A percentile compares a stretch with the other conserved stretches of the same genome.
phyloP scores from a whole-genome alignment of 2,329 filamentous ascomycete species.

The Septoria petroselini region DNA sequence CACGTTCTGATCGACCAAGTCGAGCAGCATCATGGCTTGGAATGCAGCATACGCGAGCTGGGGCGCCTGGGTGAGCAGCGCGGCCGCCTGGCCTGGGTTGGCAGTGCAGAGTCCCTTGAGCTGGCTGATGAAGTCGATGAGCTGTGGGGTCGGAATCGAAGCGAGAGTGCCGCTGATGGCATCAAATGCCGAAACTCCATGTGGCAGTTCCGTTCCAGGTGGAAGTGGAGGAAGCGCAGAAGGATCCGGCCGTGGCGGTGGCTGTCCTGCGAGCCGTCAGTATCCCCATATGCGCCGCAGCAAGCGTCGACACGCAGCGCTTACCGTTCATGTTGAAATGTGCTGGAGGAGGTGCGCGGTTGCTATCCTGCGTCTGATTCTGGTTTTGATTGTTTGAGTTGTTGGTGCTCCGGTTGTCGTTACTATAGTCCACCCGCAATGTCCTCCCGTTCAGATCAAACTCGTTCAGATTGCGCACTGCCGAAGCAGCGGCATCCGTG shows the following conservation, averaged over 20 bases:
- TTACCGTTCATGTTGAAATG: conserved; percentile 44
- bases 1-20: conserved; percentile 80
- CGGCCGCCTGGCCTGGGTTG: conserved; percentile 78
- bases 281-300: background rate
- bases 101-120: conserved; percentile 86
- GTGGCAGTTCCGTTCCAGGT: conserved; percentile 76
- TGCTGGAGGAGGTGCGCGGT: conserved; percentile 40
- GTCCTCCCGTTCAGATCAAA: conserved; percentile 93
- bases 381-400: conserved; percentile 20
- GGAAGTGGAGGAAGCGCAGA: conserved; percentile 73
- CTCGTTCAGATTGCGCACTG: conserved; percentile 92
- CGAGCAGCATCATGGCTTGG: conserved; percentile 88
- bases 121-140: conserved; percentile 88
- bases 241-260: conserved; percentile 39
- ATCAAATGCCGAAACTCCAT: conserved; percentile 79
- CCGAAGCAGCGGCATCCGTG: conserved; percentile 84
- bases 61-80: conserved; percentile 82
- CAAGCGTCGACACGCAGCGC: background rate
- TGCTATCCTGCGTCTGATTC: conserved; percentile 16
- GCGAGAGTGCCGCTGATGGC: conserved; percentile 89
- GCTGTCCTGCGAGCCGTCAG: background rate
- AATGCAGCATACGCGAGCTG: conserved; percentile 95
- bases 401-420: conserved; percentile 69
- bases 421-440: conserved; percentile 91
- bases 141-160: conserved; percentile 78